Base-by-base conservation (phyloP, 306 rosid species). In the Alnus rubra region DNA sequence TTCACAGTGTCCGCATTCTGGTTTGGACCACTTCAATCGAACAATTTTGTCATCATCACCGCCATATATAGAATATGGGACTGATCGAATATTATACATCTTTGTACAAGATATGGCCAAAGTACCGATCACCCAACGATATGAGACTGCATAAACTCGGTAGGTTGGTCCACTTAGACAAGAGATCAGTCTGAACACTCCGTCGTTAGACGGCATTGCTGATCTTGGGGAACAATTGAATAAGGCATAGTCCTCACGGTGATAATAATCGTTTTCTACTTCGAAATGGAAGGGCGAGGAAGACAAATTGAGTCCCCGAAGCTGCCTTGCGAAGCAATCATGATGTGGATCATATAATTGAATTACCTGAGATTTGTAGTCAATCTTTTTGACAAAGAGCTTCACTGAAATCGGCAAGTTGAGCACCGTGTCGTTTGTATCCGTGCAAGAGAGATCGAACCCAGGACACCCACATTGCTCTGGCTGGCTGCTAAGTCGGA, bases 1-100 rank as follows among this genome's bases (percentile, higher is more conserved):
- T 76, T 86, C 80, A 16, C 93, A 84, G 6, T 37, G 14, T 69
- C 19, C 37, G 13, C 91, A 87, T 5, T 44, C 47, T 30, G 39
- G 39, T 1, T 1, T 19, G 31, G 13, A 56, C 62, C 62, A 56
- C 11, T 19, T n/a, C 31, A 56, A 5, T n/a, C n/a, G 2, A 19
- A 56, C 10, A 56, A 19, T 1, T 2, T 19, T 7, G 1, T 56
- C 2, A 39, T 39, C 0, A 1, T 0, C 4, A 52, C 2, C 51
- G 93, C 89, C 9, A 9, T 30, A 4, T 65, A 62, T 89, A 87
- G 85, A 4, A 9, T 7, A 1, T 48, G 33, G 63, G 19, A 14
- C 0, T 0, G 5, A 12, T 3, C 3, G 44, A 33, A 14, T 2
- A 0, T 0, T 52, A 52, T 15, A 52, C 1, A 52, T 49, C 52